phyloP scores from a whole-genome alignment of 306 rosid species.

The Comarum palustre region DNA sequence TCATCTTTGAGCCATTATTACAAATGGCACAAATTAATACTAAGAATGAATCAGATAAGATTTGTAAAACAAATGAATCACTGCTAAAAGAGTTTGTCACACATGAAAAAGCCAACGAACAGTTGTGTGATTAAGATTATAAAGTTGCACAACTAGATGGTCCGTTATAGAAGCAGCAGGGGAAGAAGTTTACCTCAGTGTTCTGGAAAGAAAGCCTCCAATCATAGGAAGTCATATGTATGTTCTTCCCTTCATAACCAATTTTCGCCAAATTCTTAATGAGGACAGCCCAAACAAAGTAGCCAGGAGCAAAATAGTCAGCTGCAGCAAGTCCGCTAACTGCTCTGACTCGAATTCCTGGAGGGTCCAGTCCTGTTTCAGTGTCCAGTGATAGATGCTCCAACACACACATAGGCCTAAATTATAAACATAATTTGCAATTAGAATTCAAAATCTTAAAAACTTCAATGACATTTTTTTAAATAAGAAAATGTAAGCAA shows the following conservation, averaged over 20 bases:
- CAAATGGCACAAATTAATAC: not conserved
- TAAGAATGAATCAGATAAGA: not conserved
- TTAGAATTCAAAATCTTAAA: conserved; percentile 1
- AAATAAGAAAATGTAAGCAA: not conserved
- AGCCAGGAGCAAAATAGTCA: conserved; percentile 55
- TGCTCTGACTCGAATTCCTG: conserved; percentile 73
- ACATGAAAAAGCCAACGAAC: not conserved
- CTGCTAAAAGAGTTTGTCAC: not conserved
- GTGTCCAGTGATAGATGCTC: conserved; percentile 74
- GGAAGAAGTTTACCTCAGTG: conserved; percentile 52
- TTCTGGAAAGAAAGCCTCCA: conserved; percentile 89
- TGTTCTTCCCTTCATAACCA: conserved; percentile 79
- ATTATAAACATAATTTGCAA: conserved; percentile 14
- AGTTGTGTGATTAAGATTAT: not conserved
- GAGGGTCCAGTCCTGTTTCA: conserved; percentile 83
- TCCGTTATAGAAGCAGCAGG: not conserved
- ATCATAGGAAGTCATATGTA: conserved; percentile 72
- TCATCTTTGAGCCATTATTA: not conserved
- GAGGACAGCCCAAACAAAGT: conserved; percentile 66
- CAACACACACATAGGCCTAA: conserved; percentile 73
- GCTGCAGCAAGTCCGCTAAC: conserved; percentile 60
- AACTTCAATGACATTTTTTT: not conserved
- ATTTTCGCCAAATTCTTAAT: conserved; percentile 69
- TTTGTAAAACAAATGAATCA: not conserved
- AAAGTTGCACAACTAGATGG: not conserved